Base-by-base conservation (phyloP, 192 early-diverging fungal species). In the Entophlyctis luteolus region DNA sequence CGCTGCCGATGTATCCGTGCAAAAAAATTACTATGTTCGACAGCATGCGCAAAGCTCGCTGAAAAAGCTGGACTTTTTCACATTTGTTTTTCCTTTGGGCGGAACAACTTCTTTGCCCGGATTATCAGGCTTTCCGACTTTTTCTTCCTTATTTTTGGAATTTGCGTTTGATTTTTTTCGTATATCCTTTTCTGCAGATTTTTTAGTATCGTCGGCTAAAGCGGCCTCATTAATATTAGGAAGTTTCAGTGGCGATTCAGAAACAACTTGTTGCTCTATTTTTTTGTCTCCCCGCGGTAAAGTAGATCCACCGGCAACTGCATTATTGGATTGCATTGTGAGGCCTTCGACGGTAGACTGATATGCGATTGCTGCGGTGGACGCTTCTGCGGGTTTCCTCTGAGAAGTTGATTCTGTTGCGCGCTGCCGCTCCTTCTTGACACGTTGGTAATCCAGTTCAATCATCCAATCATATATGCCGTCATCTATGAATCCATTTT, bases 391-490 rank as follows among this genome's bases (percentile, higher is more conserved):
- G 10, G 48, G 48, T 50, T 67, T 48, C 23, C 33, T 52, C 23
- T 52, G 55, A n/a, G n/a, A n/a, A 54, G 73, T 63, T 25, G 55
- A 59, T 25, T 80, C 79, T 3, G 34, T 37, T 48, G 80, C 80
- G 23, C 79, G 60, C 35, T 69, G 53, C n/a, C 58, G 35, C 36
- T 81, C 77, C 52, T 74, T 70, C 56, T 82, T 75, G 47, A 62
- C 72, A 47, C 79, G 62, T 55, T 82, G 76, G 54, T 77, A 68
- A 55, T 86, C 84, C 48, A 86, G 66, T 28, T 79, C 75, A 18
- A 76, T 39, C 83, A 93, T 91, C 96, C 96, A 98, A 77, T 98
- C 96, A 65, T 91, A 98, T 31, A 96, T 81, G 18, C 89, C 87
- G 73, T 98, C 96, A 70, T 98, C 94, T 32, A 74, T 74, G 55